Conservation (phyloP, 306 rosid genomes). For the Malus sieversii region DNA sequence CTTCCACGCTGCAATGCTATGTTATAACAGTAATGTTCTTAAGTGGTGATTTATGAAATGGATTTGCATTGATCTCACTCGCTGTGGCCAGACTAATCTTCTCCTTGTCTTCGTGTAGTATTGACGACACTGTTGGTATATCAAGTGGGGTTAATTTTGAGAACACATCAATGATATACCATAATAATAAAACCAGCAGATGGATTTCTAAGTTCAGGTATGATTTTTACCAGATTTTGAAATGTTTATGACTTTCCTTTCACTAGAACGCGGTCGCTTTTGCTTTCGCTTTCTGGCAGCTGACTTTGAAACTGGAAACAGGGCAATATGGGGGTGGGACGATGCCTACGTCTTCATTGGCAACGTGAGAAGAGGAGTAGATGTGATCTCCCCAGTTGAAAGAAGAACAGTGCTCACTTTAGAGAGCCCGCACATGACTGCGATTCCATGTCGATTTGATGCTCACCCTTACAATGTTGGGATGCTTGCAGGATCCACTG, state of each 20-base stretch:
- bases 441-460: slow-evolving; percentile 79
- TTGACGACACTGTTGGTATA: slow-evolving; percentile 61
- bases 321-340: slow-evolving; percentile 98
- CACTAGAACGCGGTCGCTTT: too few species aligned
- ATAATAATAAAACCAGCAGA: slow-evolving; percentile 55
- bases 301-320: slow-evolving; percentile 17
- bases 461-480: slow-evolving; percentile 45
- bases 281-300: too few species aligned
- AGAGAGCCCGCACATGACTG: slow-evolving; percentile 56
- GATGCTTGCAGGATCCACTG: slow-evolving; percentile 42
- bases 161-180: slow-evolving; percentile 33
- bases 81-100: not conserved
- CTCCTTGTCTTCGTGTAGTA: slow-evolving; percentile 34
- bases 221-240: slow-evolving; percentile 11
- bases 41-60: not conserved
- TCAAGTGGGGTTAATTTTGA: slow-evolving; percentile 55
- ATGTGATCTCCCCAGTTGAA: slow-evolving; percentile 50
- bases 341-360: slow-evolving; percentile 65
- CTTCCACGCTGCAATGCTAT: not conserved
- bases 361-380: slow-evolving; percentile 72
- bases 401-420: slow-evolving; percentile 36
- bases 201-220: slow-evolving; percentile 81
- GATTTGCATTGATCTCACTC: slow-evolving; percentile 1
- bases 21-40: not conserved
- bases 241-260: not conserved